Evolutionary conservation across 2,329 filamentous ascomycete genomes (phyloP).

Genomic region (Rhynchosporium secalis): DNA sequence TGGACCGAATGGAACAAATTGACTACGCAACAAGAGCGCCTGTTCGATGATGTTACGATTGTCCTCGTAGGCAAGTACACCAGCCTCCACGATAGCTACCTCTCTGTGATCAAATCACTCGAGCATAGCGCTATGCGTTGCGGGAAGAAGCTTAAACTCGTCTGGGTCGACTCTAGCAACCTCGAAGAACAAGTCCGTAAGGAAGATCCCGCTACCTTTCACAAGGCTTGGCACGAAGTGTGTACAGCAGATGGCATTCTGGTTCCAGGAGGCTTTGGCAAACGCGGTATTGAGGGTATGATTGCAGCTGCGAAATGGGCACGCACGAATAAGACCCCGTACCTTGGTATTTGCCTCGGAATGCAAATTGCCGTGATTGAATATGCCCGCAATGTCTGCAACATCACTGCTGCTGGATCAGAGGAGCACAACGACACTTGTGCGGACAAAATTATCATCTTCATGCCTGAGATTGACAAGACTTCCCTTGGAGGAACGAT

Average conservation of each 20-base stretch:
- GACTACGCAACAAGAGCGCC: slow-evolving; percentile 65
- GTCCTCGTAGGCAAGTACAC: slow-evolving; percentile 93
- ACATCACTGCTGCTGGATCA: slow-evolving; percentile 49
- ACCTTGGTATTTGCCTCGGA: slow-evolving; percentile 79
- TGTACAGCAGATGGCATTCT: slow-evolving; percentile 66
- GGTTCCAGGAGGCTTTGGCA: slow-evolving; percentile 64
- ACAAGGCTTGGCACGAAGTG: slow-evolving; percentile 83
- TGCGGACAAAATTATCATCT: slow-evolving; percentile 63
- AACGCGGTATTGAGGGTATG: slow-evolving; percentile 86
- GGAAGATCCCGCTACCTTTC: slow-evolving; percentile 68
- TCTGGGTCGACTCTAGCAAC: slow-evolving; percentile 82
- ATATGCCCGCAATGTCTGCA: slow-evolving; percentile 74
- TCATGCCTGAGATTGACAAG: slow-evolving; percentile 86
- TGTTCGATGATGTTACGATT: slow-evolving; percentile 72
- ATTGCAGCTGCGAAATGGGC: slow-evolving; percentile 85
- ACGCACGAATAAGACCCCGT: slow-evolving; percentile 76
- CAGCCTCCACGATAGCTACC: slow-evolving; percentile 80
- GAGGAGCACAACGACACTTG: slow-evolving; percentile 38
- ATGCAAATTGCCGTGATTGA: slow-evolving; percentile 86
- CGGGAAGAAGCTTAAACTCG: slow-evolving; percentile 72
- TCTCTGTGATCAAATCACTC: slow-evolving; percentile 80
- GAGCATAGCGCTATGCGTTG: slow-evolving; percentile 92
- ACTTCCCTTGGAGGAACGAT: slow-evolving; percentile 82
- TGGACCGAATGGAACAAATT: slow-evolving; percentile 78
- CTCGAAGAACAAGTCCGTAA: slow-evolving; percentile 68